Conservation (phyloP, 129 eudicot species). For the Dittrichia graveolens region DNA sequence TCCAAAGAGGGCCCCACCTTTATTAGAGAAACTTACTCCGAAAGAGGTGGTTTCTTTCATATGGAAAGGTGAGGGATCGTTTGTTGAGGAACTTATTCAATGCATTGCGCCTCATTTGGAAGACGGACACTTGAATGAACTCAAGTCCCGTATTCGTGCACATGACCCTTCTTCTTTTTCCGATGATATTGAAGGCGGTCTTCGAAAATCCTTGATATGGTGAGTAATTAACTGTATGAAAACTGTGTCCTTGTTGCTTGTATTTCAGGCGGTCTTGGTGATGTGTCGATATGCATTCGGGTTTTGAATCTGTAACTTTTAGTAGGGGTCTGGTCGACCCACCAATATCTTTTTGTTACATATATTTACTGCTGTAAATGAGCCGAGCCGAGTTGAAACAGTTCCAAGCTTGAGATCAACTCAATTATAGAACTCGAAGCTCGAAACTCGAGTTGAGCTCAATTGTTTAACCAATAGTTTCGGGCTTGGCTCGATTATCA, state of each 20-base stretch:
- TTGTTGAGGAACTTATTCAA: constrained; percentile 75
- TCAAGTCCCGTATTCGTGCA: constrained; percentile 64
- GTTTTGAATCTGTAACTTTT: not conserved
- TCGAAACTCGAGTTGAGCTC: too few relatives aligned
- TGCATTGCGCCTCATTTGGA: constrained; percentile 85
- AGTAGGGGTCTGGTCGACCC: too few relatives aligned
- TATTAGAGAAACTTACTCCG: constrained; percentile 76
- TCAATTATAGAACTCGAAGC: too few relatives aligned
- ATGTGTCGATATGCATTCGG: not conserved
- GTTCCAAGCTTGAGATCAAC: too few relatives aligned
- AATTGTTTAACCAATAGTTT: too few relatives aligned
- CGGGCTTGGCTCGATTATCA: too few relatives aligned
- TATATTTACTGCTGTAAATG: too few relatives aligned
- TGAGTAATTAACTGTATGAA: constrained; percentile 27
- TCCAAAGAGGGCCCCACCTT: constrained; percentile 95
- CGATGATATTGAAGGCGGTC: constrained; percentile 57
- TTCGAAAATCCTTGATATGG: constrained; percentile 82
- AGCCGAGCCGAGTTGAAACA: too few relatives aligned
- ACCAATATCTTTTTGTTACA: too few relatives aligned
- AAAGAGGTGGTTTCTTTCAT: constrained; percentile 66
- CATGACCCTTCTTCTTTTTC: constrained; percentile 75
- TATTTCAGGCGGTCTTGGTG: not conserved
- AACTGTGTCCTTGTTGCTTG: not conserved
- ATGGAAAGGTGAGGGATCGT: constrained; percentile 96
- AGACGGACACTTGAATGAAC: constrained; percentile 53